phyloP scores from a whole-genome alignment of 2,329 filamentous ascomycete species.

The Lecanicillium sp. region DNA sequence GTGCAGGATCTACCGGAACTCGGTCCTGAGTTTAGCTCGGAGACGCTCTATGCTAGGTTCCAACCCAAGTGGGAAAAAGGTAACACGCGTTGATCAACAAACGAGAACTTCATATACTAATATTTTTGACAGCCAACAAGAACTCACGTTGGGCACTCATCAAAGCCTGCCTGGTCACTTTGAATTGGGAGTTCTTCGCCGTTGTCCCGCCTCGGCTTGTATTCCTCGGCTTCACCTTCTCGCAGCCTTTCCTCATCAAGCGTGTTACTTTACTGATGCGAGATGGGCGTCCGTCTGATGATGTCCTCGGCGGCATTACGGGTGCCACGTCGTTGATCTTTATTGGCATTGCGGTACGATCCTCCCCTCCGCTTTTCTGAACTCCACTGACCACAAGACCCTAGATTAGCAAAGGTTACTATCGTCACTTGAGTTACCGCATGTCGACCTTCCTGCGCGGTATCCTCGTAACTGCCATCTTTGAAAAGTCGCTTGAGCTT shows the following conservation, averaged over 20 bases:
- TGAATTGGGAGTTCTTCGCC: not conserved
- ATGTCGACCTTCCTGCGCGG: not conserved
- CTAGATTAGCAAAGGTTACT: conserved; percentile 3
- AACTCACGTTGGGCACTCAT: not conserved
- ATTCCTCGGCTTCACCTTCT: not conserved
- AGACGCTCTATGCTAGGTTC: not conserved
- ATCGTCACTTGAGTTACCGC: conserved; percentile 1
- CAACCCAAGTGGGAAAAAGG: not conserved
- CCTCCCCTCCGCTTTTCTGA: not conserved
- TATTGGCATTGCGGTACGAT: conserved; percentile 1
- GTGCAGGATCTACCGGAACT: not conserved
- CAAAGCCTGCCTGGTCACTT: not conserved
- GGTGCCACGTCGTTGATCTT: not conserved
- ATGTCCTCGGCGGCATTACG: not conserved
- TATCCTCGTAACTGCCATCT: conserved; percentile 1
- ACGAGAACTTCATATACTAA: not conserved
- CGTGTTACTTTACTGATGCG: not conserved
- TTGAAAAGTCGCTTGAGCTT: not conserved
- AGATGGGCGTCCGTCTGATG: not conserved
- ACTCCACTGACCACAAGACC: not conserved
- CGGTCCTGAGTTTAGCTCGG: not conserved
- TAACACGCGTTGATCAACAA: not conserved
- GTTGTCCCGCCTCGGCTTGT: not conserved
- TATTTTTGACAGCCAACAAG: not conserved
- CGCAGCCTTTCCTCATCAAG: not conserved